These are phyloP conservation scores for Aspergillus japonicus DNA, from an alignment of 2,329 filamentous ascomycete species.

Conservation along the genomic window DNA sequence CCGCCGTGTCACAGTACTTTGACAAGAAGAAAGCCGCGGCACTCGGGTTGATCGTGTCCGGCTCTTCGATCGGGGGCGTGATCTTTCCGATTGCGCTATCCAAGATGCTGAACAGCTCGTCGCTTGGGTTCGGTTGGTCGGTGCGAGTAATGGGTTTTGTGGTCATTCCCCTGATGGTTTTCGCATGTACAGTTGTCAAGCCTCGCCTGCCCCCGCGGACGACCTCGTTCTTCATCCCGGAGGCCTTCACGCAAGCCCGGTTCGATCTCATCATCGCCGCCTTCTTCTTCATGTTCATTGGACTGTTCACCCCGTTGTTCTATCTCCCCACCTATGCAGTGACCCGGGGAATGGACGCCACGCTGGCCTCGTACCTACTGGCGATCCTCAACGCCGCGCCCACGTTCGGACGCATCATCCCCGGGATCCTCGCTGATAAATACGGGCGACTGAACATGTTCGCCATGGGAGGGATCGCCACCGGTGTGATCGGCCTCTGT, in stretches of 20 bases:
- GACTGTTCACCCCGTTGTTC: conserved; percentile 33
- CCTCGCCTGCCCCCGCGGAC: conserved; percentile 18
- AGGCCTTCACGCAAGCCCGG: conserved; percentile 46
- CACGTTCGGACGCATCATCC: conserved; percentile 34
- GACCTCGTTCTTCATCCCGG: conserved; percentile 4
- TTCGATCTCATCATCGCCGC: conserved; percentile 15
- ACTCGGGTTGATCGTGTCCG: conserved; percentile 48
- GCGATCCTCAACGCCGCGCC: conserved; percentile 36
- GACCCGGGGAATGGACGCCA: conserved; percentile 13
- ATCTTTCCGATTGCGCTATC: conserved; percentile 49
- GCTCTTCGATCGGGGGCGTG: conserved; percentile 54
- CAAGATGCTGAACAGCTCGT: conserved; percentile 50
- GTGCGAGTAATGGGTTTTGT: conserved; percentile 55
- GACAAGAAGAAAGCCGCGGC: conserved; percentile 49
- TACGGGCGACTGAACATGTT: conserved; percentile 40
- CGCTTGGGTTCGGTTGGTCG: conserved; percentile 53
- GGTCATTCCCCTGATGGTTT: conserved; percentile 45
- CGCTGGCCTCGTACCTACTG: conserved; percentile 31
- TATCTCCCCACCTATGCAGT: conserved; percentile 30
- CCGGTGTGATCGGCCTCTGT: conserved; percentile 34
- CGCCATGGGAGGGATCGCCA: conserved; percentile 19
- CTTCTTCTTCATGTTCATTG: conserved; percentile 24
- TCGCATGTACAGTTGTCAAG: conserved; percentile 35
- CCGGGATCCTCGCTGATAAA: conserved; percentile 34
- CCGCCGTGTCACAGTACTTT: conserved; percentile 50